phyloP scores from a whole-genome alignment of 2,329 filamentous ascomycete genomes.

The Trichoderma asperellum region DNA sequence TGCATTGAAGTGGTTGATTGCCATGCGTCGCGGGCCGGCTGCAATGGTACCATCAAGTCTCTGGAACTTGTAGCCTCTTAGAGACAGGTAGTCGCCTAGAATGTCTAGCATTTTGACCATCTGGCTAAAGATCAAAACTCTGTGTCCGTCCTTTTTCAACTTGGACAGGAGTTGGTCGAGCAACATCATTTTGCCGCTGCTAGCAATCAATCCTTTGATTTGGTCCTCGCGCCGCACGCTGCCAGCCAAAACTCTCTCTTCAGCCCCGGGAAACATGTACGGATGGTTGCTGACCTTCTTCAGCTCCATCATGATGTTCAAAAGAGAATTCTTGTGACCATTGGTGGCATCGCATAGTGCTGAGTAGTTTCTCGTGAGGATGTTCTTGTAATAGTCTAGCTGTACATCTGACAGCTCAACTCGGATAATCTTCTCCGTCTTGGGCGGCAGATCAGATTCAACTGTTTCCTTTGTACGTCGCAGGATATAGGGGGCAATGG shows the following conservation, averaged over 20 bases:
- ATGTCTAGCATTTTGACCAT: slow-evolving; percentile 99
- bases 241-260: slow-evolving; percentile 83
- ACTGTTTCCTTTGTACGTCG: slow-evolving; percentile 97
- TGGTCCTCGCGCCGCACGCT: slow-evolving; percentile 84
- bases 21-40: slow-evolving; percentile 82
- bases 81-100: slow-evolving; percentile 87
- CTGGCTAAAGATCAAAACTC: slow-evolving; percentile 97
- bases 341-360: slow-evolving; percentile 88
- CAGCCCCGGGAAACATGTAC: slow-evolving; percentile 94
- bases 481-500: slow-evolving; percentile 92
- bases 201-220: slow-evolving; percentile 90
- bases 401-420: slow-evolving; percentile 97
- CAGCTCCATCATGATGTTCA: slow-evolving; percentile 99
- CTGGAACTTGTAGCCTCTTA: slow-evolving; percentile 94
- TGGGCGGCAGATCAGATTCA: slow-evolving; percentile 92
- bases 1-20: slow-evolving; percentile 99
- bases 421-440: slow-evolving; percentile 98
- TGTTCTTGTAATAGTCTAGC: slow-evolving; percentile 98
- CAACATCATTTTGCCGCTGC: slow-evolving; percentile 99
- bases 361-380: slow-evolving; percentile 93
- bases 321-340: slow-evolving; percentile 89
- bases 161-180: slow-evolving; percentile 94
- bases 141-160: slow-evolving; percentile 88
- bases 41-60: slow-evolving; percentile 94
- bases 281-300: slow-evolving; percentile 99